A percentile compares a stretch with the other conserved stretches of the same genome.
Evolutionary conservation across 805 yeast species (phyloP).

Genomic region (Wickerhamiella allomyrinae): DNA sequence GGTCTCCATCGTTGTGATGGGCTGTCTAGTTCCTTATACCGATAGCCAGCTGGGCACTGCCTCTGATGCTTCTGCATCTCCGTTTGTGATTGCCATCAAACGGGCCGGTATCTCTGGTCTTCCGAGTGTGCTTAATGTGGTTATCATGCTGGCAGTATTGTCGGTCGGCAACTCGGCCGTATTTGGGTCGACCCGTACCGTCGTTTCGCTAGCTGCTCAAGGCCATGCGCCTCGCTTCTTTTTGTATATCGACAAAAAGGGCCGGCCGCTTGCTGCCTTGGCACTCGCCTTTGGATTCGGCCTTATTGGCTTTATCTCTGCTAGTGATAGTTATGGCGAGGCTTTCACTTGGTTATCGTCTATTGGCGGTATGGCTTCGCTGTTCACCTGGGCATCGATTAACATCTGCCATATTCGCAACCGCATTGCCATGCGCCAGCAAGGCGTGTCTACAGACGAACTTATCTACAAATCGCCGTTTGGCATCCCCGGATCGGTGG

Average conservation of each 20-base stretch:
- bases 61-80: constrained; percentile 53
- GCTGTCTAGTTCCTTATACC: constrained; percentile 60
- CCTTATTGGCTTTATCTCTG: constrained; percentile 45
- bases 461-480: constrained; percentile 50
- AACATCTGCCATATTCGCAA: constrained; percentile 55
- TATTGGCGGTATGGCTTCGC: constrained; percentile 59
- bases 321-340: constrained; percentile 34
- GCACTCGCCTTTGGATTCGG: constrained; percentile 34
- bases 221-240: constrained; percentile 47
- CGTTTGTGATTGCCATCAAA: constrained; percentile 57
- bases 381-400: constrained; percentile 68
- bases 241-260: constrained; percentile 59
- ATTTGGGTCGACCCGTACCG: constrained; percentile 56
- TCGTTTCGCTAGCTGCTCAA: constrained; percentile 52
- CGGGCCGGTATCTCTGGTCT: constrained; percentile 53
- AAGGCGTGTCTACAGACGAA: constrained; percentile 54
- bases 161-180: constrained; percentile 66
- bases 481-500: constrained; percentile 54
- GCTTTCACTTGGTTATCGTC: constrained; percentile 67
- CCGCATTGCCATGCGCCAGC: constrained; percentile 43
- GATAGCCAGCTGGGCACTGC: constrained; percentile 35
- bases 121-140: constrained; percentile 61
- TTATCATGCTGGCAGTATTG: constrained; percentile 50
- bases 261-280: constrained; percentile 66
- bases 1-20: constrained; percentile 39